Evolutionary conservation across 2,329 filamentous ascomycete species (phyloP), one percentile per base, ranked within the genome.

Genomic region (Nemania serpens): DNA sequence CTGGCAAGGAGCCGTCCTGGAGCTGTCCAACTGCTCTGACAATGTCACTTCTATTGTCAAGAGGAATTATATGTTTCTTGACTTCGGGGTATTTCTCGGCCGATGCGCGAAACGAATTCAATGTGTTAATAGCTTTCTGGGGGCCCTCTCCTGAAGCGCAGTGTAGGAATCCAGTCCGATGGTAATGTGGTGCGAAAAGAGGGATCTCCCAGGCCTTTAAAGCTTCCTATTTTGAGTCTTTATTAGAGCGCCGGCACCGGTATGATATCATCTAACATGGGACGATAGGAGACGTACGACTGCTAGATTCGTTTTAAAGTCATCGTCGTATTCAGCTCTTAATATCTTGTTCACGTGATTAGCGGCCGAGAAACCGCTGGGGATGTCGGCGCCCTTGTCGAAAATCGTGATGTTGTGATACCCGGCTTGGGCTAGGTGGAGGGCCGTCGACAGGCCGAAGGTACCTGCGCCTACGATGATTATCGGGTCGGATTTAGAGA

Each of bases 301-400:
- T 1, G 83, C 79, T 45, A 86, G 68, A 2, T 84, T 75, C 0
- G 82, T 82, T 60, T 87, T 86, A 57, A 84, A 84, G 0, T 77
- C 75, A 59, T 86, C 82, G 62, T 84, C 82, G 59, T 87, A 87
- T 64, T 87, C 83, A 4, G 80, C 82, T 2, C 84, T 78, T 37
- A 87, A 76, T 57, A 87, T 87, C 71, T 88, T 88, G 70, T 87
- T 88, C 25, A 87, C 69, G 63, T 88, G 84, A 60, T 85, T 84
- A 18, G 79, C 84, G 0, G 84, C 85, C 0, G 85, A 86, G 67
- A 73, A 75, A 1, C 60, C 71, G 3, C 79, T 77, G 3, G 81
- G 81, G 18, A 70, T 59, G 2, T 59, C 56, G 2, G 55, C 10
- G 5, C 58, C 63, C 48, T 70, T 68, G 36, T 81, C 79, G 17